Conservation (phyloP, 2,329 filamentous ascomycete genomes). For the Aspergillus hortae region DNA sequence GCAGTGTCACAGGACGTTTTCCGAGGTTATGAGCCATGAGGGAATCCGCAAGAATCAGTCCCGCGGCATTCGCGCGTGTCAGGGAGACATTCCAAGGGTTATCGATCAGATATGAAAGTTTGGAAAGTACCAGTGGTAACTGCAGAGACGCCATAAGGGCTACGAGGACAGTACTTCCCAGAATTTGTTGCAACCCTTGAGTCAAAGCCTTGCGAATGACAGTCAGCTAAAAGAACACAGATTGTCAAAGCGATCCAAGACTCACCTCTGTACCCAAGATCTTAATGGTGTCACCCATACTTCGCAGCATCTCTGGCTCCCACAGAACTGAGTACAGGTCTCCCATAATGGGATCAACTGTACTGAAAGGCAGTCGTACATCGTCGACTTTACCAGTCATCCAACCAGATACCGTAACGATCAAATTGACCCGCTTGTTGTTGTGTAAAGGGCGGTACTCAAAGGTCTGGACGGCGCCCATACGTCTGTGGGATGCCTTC, state of each 20-base stretch:
- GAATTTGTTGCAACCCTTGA: conserved; percentile 90
- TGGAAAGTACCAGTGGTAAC: conserved; percentile 86
- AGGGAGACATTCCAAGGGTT: conserved; percentile 98
- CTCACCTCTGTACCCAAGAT: conserved; percentile 92
- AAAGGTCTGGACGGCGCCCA: conserved; percentile 90
- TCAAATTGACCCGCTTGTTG: conserved; percentile 94
- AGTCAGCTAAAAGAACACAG: conserved; percentile 21
- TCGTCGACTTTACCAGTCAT: conserved; percentile 98
- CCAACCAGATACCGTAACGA: conserved; percentile 94
- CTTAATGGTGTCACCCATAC: conserved; percentile 98
- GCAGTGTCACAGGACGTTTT: conserved; percentile 83
- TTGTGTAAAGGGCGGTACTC: conserved; percentile 96
- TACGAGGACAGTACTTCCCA: conserved; percentile 84
- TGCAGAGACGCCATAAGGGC: conserved; percentile 89
- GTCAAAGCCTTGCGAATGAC: conserved; percentile 69
- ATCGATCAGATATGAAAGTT: conserved; percentile 93
- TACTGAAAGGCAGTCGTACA: conserved; percentile 91
- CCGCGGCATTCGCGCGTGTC: conserved; percentile 81
- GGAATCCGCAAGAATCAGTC: conserved; percentile 90
- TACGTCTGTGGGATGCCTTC: conserved; percentile 79
- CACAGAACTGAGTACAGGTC: conserved; percentile 95
- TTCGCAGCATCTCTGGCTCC: conserved; percentile 97
- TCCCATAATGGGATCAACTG: conserved; percentile 95
- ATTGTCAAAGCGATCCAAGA: not conserved
- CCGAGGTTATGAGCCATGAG: conserved; percentile 88